Conservation (phyloP, 129 eudicot genomes). For the Centella asiatica region DNA sequence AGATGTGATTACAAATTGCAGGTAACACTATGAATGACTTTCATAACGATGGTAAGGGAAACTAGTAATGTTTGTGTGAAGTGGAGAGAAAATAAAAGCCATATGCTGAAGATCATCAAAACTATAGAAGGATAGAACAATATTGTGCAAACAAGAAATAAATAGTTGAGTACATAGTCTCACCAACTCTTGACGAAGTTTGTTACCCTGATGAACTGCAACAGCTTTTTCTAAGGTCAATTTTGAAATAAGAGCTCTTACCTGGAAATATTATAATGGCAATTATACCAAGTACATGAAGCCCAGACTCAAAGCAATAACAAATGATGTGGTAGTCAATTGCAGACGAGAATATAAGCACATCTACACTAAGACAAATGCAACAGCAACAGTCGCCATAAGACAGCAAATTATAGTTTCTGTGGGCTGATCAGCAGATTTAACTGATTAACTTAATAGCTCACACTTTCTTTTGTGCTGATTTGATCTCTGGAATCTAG, state of each 20-base stretch:
- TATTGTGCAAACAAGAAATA: not conserved
- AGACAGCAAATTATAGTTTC: too few species aligned
- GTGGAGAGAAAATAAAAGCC: not conserved
- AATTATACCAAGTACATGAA: not conserved
- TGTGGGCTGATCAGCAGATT: not conserved
- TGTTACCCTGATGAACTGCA: slow-evolving; percentile 53
- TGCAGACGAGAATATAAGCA: not conserved
- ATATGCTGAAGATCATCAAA: not conserved
- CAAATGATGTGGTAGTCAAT: not conserved
- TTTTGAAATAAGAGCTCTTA: slow-evolving; percentile 47
- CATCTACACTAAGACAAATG: not conserved
- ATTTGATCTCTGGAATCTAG: not conserved
- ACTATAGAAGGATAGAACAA: not conserved
- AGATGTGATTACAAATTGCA: too few species aligned
- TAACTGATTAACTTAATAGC: not conserved
- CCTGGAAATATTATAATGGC: slow-evolving; percentile 30
- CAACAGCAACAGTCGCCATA: not conserved
- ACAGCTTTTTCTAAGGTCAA: slow-evolving; percentile 64
- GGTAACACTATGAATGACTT: too few species aligned
- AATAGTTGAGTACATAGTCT: slow-evolving; percentile 8
- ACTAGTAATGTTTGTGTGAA: not conserved
- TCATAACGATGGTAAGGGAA: too few species aligned
- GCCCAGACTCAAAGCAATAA: not conserved
- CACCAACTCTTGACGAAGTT: slow-evolving; percentile 78
- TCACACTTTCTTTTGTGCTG: not conserved